Evolutionary conservation across 805 yeast species (phyloP), one percentile per base, ranked within the genome.

Genomic region (Zygotorulaspora danielsina): DNA sequence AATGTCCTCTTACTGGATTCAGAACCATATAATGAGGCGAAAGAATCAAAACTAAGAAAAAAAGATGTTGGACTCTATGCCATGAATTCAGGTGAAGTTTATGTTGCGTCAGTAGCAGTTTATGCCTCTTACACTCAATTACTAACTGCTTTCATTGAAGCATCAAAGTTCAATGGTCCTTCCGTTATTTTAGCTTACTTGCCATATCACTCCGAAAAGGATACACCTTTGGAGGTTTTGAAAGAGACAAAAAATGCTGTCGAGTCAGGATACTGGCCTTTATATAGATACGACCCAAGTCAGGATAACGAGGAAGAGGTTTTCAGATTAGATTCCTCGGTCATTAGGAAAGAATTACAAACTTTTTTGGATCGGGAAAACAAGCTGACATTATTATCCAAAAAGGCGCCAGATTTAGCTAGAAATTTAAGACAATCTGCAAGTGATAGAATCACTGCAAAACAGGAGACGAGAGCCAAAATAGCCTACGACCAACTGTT

Each of bases 241-340:
- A 81, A 84, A 60, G 93, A 85, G 60, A 89, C 97, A 22, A 90
- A 90, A 64, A 69, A 67, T 46, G 90, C 96, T 16, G 95, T 90
- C 32, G 96, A 86, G 54, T 70, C 88, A 22, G 97, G 97, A n/a
- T 82, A 83, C 67, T 88, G 97, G 95, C 97, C 97, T 34, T 72
- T 90, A 46, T 90, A 89, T 68, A 74, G 96, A 59, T 90, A 74
- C 66, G 74, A 86, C 52, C 96, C 97, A 40, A 48, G 61, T 7
- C 62, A 72, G 35, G 73, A 70, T 33, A 67, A 67, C 25, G 73
- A 67, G 12, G 59, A 65, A 3, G 75, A 78, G n/a, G 60, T 62
- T 36, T 90, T 90, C 73, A 78, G 78, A 53, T 72, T 90, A 39
- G 97, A 90, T 62, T 88, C 97, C 4, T 78, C 89, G 11, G 79